Percentiles rank a stretch among this genome's conserved stretches.
Evolutionary conservation across 2,329 filamentous ascomycete species (phyloP).

Genomic region (Blastomyces parvus): DNA sequence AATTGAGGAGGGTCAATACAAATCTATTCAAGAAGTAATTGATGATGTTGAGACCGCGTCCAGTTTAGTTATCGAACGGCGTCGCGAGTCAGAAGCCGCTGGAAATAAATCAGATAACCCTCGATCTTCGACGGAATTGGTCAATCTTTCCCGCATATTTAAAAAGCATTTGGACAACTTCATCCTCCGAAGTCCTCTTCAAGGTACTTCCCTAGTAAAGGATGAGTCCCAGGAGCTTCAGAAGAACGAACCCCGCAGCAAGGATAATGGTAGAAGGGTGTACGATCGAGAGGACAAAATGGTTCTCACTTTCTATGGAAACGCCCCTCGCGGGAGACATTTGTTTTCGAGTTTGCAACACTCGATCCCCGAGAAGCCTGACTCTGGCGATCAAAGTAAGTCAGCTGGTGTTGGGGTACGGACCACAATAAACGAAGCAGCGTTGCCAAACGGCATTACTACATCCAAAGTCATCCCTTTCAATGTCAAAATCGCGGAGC

Average conservation of each 20-base stretch:
- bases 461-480: conserved; percentile 56
- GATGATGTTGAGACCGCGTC: conserved; percentile 36
- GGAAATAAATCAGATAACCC: conserved; percentile 22
- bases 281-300: conserved; percentile 41
- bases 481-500: conserved; percentile 24
- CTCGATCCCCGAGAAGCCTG: conserved; percentile 30
- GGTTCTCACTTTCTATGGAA: conserved; percentile 68
- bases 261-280: conserved; percentile 22
- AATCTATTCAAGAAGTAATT: conserved; percentile 34
- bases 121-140: conserved; percentile 26
- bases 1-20: conserved; percentile 31
- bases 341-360: conserved; percentile 75
- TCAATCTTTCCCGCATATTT: conserved; percentile 46
- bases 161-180: conserved; percentile 54
- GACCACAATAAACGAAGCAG: conserved; percentile 51
- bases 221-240: conserved; percentile 12
- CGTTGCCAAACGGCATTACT: conserved; percentile 64
- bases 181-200: conserved; percentile 53
- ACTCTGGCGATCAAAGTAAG: conserved; percentile 29
- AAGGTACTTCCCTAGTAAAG: conserved; percentile 16
- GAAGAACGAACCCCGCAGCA: conserved; percentile 29
- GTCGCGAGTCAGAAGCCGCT: conserved; percentile 19
- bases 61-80: conserved; percentile 29
- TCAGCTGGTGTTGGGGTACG: conserved; percentile 22
- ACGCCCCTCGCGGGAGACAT: conserved; percentile 62